Base-by-base conservation (phyloP, 441 rosid species). In the Pelargonium australe region DNA sequence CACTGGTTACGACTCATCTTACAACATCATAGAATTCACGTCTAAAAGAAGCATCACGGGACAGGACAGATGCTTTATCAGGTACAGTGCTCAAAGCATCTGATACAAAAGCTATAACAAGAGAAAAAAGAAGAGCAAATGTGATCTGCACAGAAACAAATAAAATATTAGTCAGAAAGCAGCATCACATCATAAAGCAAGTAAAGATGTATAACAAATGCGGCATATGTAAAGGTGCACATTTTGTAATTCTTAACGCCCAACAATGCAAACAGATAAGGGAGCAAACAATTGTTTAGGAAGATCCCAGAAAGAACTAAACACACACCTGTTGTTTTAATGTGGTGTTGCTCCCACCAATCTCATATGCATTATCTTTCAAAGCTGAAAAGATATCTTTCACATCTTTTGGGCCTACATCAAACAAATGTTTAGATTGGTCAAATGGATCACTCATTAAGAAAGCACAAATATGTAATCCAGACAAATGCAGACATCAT, bases 1-100 rank as follows among this genome's bases (percentile, higher is more conserved):
- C 66, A 65, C 62, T 75, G 66, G 70, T 43, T 19, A 60, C 28
- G 53, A 53, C 37, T 74, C 58, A 70, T 80, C 97, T 87, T 88
- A 94, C 99, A 82, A 77, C 85, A 76, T 94, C 94, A 79, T 91
- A 94, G 80, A 94, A 94, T 68, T 87, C 96, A 73, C 78, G 85
- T 81, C 92, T 85, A 74, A 94, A 91, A 6, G 88, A 78, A 77
- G 89, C 79, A 84, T 94, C 96, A 76, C 74, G 81, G 61, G 99
- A 86, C 73, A 94, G 85, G 76, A 87, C 73, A 66, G 97, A 84
- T 63, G 88, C 82, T 85, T 80, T 89, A 76, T 88, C 96, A 73
- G 96, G 90, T 53, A 80, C 85, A 23, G 90, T 84, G 72, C 96
- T 82, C 76, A 94, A 80, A 75, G 96, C 97, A 81, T 91, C 97